Conservation (phyloP, 345 rosid genomes). For the Citrus unshiu region DNA sequence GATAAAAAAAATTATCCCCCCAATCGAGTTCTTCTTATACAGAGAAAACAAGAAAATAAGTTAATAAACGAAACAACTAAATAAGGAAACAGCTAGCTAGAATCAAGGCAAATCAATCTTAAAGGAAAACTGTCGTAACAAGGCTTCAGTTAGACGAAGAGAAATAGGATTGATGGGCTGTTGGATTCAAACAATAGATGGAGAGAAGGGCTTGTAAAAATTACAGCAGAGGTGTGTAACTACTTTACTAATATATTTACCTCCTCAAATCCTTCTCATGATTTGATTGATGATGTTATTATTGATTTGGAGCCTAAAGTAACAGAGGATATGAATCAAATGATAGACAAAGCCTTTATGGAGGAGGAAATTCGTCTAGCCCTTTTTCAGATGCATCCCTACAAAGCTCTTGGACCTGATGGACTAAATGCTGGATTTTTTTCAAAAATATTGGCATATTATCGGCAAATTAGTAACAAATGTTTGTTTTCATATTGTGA, state of each 20-base stretch:
- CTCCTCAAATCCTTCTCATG: background rate
- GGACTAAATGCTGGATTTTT: background rate
- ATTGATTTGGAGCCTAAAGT: background rate
- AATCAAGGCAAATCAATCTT: no score
- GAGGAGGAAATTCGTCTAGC: background rate
- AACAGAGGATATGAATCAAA: no score
- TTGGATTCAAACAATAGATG: background rate
- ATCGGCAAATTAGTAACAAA: background rate
- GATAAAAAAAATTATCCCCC: no score
- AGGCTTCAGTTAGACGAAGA: background rate
- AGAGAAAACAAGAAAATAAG: no score
- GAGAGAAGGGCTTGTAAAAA: no score
- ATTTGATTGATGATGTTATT: no score
- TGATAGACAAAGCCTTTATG: background rate
- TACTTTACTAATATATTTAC: no score
- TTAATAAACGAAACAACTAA: no score
- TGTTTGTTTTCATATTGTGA: no score
- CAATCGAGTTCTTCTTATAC: no score
- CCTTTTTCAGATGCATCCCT: background rate
- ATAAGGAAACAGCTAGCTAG: no score
- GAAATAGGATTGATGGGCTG: background rate
- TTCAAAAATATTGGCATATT: background rate
- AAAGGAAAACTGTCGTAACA: no score
- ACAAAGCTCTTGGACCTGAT: background rate
- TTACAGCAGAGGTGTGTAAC: background rate